Evolutionary conservation across 75 land plant genomes (phyloP), one percentile per base, ranked within the genome.

Genomic region (Cupressus sempervirens): DNA sequence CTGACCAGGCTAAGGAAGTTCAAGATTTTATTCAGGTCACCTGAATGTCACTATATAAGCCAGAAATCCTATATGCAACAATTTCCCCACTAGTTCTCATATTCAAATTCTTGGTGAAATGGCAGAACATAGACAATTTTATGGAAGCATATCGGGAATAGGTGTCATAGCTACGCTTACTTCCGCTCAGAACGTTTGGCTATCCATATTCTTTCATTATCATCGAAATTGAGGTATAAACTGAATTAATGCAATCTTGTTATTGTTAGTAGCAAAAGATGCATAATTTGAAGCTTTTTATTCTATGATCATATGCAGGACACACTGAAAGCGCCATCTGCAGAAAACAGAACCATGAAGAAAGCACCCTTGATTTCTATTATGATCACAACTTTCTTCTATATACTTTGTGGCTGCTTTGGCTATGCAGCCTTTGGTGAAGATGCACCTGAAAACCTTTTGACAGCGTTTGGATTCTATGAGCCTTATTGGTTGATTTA

Each of bases 111-210:
- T 40, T 76, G 43, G n/a, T 62, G 8, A 76, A 76, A 76, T 13
- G 74, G 50, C 46, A 72, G 85, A 84, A 84, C 16, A 72, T 26
- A 16, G 79, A 72, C 18, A 84, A 13, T 11, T 48, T 15, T 30
- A 43, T 48, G 84, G 86, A 35, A 81, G 40, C 40, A 29, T 52
- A 52, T 67, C 41, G 45, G 86, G 84, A 32, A 50, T 34, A 46
- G 26, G 46, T 81, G n/a, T 26, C 26, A 29, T 36, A 3, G 34
- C 20, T 46, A 36, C 40, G n/a, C 73, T 58, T 7, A 26, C 86
- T 41, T 11, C 41, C 32, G 35, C 87, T 35, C 32, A 88, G 29
- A 89, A 89, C 70, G 53, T 72, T 16, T 89, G 91, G 91, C 82
- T 90, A 89, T 81, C 56, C 83, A 46, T 90, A 70, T 84, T 38